Base-by-base conservation (phyloP, 306 rosid genomes). In the Gastrolobium villosum region DNA sequence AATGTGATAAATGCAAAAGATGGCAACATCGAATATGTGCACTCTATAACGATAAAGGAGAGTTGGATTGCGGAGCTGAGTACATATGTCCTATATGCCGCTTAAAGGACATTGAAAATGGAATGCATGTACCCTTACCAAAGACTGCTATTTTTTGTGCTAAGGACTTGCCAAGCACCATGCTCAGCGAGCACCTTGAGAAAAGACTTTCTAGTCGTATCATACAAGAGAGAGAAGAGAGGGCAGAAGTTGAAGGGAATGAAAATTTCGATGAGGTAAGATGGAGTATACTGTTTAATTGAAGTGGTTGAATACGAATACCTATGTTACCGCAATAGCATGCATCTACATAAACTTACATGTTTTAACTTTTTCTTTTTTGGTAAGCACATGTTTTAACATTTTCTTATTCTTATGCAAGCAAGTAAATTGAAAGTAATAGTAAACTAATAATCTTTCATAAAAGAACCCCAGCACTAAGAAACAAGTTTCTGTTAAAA, bases 1-100 rank as follows among this genome's bases (percentile, higher is more conserved):
- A 88, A 84, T 92, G 94, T 53, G 84, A 86, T 72, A 88, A 78
- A 79, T 92, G 94, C 63, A 77, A 85, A 43, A 69, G 65, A 13
- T 88, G 94, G 97, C 89, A 86, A 40, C 97, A 92, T 88, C 91
- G 87, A 55, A 67, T 88, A 72, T 92, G 97, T 76, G 91, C 88
- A 9, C 93, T 92, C 59, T 92, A 77, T 43, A 82, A 88, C 52
- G 54, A 20, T 20, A 74, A 81, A 50, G 85, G 50, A 61, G 86
- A 87, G 87, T 66, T 40, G 70, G 87, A 76, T 57, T 44, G 65
- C 63, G 61, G 64, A 15, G 85, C 57, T 10, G 85, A 77, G 56
- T 90, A 87, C 74, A 78, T 30, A 37, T 90, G 97, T 76, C 91
- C 88, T 50, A 28, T 10, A 49, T 89, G 94, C 81, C 83, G 60